Conservation (phyloP, 1,284 basidiomycete species). For the Cryptococcus sp. region DNA sequence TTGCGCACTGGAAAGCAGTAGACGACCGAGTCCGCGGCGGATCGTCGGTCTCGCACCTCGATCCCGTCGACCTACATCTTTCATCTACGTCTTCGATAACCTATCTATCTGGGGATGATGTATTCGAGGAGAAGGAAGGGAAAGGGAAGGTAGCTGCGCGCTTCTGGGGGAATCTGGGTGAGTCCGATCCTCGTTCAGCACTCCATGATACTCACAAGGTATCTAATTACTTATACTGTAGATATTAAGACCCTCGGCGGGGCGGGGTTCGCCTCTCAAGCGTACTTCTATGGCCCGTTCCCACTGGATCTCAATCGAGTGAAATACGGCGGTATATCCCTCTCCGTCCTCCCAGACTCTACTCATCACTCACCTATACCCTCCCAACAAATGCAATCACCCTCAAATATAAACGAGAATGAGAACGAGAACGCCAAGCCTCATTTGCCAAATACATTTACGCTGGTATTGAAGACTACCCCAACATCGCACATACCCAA, state of each 20-base stretch:
- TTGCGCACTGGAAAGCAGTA: constrained; percentile 50
- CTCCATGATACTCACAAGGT: not conserved
- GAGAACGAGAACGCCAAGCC: not conserved
- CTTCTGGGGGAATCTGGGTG: constrained; percentile 44
- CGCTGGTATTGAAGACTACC: constrained; percentile 52
- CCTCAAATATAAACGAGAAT: too few species aligned
- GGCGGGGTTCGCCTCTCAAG: constrained; percentile 58
- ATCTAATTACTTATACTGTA: constrained; percentile 13
- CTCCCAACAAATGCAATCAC: not conserved
- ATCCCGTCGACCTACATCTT: constrained; percentile 26
- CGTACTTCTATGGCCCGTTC: constrained; percentile 42
- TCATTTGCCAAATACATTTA: constrained; percentile 38
- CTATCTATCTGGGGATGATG: not conserved
- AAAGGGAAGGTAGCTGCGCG: constrained; percentile 17
- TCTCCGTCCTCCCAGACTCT: constrained; percentile 25
- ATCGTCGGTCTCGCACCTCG: constrained; percentile 50
- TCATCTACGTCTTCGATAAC: too few species aligned
- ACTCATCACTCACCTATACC: not conserved
- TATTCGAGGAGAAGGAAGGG: constrained; percentile 5
- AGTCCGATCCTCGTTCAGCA: not conserved
- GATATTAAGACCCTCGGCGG: constrained; percentile 57
- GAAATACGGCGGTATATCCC: constrained; percentile 31
- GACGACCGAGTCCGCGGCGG: constrained; percentile 57
- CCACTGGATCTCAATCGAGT: constrained; percentile 34
- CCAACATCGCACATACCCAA: constrained; percentile 31